Percentiles rank a stretch among this genome's conserved stretches.
phyloP scores from a whole-genome alignment of 2,329 filamentous ascomycete species.

The Phyllosticta citriasiana region DNA sequence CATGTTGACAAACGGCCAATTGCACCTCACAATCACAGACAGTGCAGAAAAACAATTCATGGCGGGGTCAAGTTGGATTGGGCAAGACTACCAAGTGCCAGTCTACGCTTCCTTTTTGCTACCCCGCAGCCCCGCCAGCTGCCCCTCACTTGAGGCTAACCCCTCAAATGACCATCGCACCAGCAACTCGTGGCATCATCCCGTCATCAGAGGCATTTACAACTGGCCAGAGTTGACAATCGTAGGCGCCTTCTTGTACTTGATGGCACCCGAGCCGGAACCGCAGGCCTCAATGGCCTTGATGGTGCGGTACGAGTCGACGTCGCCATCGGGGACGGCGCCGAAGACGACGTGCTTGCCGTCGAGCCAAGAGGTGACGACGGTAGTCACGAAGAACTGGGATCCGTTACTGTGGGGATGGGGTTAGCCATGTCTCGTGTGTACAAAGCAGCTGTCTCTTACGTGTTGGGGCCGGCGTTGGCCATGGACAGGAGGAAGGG shows the following conservation, averaged over 20 bases:
- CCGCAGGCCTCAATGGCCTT: conserved; percentile 51
- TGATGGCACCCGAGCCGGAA: conserved; percentile 43
- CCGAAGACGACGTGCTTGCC: conserved; percentile 80
- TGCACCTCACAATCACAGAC: not conserved
- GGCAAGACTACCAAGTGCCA: conserved; percentile 4
- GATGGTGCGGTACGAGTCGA: conserved; percentile 44
- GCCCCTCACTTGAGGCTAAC: conserved; percentile 5
- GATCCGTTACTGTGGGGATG: conserved; percentile 50
- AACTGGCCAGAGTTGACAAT: conserved; percentile 43
- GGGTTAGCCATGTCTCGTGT: conserved; percentile 12
- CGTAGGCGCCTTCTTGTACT: conserved; percentile 42
- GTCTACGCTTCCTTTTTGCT: conserved; percentile 9
- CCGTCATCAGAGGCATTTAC: conserved; percentile 5
- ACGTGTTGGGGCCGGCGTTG: conserved; percentile 91
- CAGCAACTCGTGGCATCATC: conserved; percentile 4
- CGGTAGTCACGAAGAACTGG: conserved; percentile 65
- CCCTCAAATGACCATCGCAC: not conserved
- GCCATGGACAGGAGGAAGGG: conserved; percentile 87
- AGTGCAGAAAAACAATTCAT: not conserved
- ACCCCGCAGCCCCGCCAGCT: conserved; percentile 8
- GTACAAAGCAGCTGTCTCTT: conserved; percentile 15
- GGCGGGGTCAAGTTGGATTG: conserved; percentile 2
- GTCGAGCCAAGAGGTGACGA: conserved; percentile 60
- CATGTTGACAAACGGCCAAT: not conserved
- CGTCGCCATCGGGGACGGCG: conserved; percentile 50